Base-by-base conservation (phyloP, 257 asterid genomes). In the Solanum sitiens region DNA sequence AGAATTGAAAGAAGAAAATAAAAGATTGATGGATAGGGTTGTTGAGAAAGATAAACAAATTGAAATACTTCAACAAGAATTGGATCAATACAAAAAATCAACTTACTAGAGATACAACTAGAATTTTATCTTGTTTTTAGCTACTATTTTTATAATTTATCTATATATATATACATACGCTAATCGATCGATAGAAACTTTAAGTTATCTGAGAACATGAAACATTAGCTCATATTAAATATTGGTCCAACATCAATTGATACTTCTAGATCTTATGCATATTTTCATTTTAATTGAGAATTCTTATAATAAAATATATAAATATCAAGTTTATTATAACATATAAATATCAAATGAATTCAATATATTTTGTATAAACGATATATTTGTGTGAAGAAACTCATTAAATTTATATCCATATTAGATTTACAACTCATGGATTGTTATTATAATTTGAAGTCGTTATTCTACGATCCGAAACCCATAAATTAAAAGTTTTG, bases 11-110 rank as follows among this genome's bases (percentile, higher is more conserved):
- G 90, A 88, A 20, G 92, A 90, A 32, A 90, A 90, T 45, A 42
- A 35, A 30, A 88, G 86, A 27, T 89, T 90, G 50, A 27, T 79
- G 80, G 89, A 88, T 13, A 85, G 37, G 23, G 71, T 88, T 35
- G 86, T 84, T 77, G 90, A 90, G 37, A 90, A 90, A 79, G 87
- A 90, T 87, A 40, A 74, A 68, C 47, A 84, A n/a, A 88, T 90
- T 33, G 85, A 84, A 25, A 32, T 25, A 67, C 84, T 90, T 71
- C 7, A 72, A 63, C 86, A 90, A 72, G 89, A 88, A 35, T 35
- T 87, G 63, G 76, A 72, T 33, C 23, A 47, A 7, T 50, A 3
- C 7, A 72, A 68, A 76, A 71, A 44, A 33, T n/a, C 8, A 84
- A 56, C 53, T 35, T 61, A 59, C 32, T 32, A 83, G 44, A 32